Evolutionary conservation across 371 early-diverging fungal genomes (phyloP).

Genomic region (Mortierella sp.): DNA sequence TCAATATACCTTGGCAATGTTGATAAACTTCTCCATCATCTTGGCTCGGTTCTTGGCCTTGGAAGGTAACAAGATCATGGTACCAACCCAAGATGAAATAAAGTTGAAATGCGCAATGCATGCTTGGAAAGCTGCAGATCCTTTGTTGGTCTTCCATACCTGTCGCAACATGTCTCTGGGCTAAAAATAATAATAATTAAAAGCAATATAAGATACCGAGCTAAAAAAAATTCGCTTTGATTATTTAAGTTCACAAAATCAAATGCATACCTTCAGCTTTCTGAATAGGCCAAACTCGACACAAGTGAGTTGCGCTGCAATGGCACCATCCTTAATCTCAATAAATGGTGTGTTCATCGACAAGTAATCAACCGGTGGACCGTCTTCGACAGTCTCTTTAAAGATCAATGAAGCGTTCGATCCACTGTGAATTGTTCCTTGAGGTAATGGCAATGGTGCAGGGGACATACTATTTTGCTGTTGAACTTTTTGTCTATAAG

Average conservation of each 20-base stretch:
- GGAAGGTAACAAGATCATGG: constrained; percentile 70
- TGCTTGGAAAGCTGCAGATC: constrained; percentile 58
- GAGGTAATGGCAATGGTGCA: neutral
- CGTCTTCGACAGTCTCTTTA: constrained; percentile 31
- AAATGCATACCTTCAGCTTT: constrained; percentile 59
- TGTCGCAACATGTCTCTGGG: constrained; percentile 70
- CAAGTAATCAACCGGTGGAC: constrained; percentile 17
- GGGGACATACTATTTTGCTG: constrained; percentile 5
- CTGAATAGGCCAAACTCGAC: constrained; percentile 70
- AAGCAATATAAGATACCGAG: neutral
- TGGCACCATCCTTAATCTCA: constrained; percentile 59
- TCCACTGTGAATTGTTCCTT: constrained; percentile 5
- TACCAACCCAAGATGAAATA: constrained; percentile 76
- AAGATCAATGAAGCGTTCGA: constrained; percentile 9
- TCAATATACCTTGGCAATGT: constrained; percentile 66
- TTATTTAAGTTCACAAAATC: neutral
- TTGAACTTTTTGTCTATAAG: constrained; percentile 31
- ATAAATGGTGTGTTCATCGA: constrained; percentile 54
- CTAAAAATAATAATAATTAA: constrained; percentile 29
- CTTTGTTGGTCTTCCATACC: constrained; percentile 60
- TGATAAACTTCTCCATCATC: constrained; percentile 74
- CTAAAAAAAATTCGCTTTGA: neutral
- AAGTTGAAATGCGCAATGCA: constrained; percentile 74
- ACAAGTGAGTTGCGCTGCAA: constrained; percentile 77
- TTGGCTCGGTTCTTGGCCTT: constrained; percentile 69